Conservation (phyloP, 2,329 filamentous ascomycete genomes). For the Pseudogymnoascus sp. region DNA sequence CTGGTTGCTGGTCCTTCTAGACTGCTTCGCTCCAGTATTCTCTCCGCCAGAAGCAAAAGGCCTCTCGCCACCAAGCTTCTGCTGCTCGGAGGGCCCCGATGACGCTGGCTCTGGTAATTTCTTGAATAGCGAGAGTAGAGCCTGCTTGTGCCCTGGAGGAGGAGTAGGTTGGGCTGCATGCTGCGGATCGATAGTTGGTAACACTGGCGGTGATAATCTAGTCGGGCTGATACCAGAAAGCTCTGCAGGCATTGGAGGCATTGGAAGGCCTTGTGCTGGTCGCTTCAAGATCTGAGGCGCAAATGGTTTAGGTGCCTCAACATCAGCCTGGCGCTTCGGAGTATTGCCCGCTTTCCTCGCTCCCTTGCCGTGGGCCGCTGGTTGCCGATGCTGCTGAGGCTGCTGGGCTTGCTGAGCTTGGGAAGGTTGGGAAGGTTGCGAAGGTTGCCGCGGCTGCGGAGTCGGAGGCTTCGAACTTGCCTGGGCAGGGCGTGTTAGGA, state of each 20-base stretch:
- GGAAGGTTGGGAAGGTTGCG: background rate
- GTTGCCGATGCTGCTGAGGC: background rate
- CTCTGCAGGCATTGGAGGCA: constrained; percentile 17
- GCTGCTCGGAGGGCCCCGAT: background rate
- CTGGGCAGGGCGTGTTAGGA: constrained; percentile 4
- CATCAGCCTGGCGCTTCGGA: background rate
- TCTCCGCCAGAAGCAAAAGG: background rate
- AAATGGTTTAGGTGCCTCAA: constrained; percentile 37
- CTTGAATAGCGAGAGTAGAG: constrained; percentile 30
- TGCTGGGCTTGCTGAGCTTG: background rate
- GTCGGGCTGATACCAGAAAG: constrained; percentile 22
- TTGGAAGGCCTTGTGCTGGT: constrained; percentile 33
- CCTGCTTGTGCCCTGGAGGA: constrained; percentile 39
- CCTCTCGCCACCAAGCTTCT: background rate
- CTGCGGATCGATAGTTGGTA: background rate
- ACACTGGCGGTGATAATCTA: constrained; percentile 22
- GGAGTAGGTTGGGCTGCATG: constrained; percentile 27
- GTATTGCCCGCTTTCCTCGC: background rate
- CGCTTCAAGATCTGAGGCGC: constrained; percentile 48
- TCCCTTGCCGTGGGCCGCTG: constrained; percentile 4
- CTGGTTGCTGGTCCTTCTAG: constrained; percentile 40
- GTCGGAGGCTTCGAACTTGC: background rate
- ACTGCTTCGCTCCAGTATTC: background rate
- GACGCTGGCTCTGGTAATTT: constrained; percentile 15
- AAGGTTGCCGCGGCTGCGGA: constrained; percentile 1